Percentiles rank a stretch among this genome's conserved stretches.
These are phyloP conservation scores for Peniophora sp. DNA, from an alignment of 1,284 basidiomycete species.

Conservation along the genomic window DNA sequence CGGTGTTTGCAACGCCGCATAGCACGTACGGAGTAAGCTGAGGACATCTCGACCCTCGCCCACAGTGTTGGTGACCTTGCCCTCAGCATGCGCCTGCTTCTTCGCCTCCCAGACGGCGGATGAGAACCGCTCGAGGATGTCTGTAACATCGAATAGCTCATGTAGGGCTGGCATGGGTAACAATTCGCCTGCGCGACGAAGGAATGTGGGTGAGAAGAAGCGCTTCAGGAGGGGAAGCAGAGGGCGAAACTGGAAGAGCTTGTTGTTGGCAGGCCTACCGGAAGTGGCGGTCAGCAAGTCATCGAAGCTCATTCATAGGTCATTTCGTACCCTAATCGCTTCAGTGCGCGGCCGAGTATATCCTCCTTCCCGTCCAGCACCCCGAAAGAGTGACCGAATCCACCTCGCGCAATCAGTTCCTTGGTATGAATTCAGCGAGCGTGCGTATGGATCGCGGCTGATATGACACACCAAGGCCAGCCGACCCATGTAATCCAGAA, in stretches of 20 bases:
- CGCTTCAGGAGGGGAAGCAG: background rate
- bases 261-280: background rate
- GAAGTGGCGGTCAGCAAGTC: background rate
- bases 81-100: conserved; percentile 24
- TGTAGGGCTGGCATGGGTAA: conserved; percentile 24
- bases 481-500: conserved; percentile 25
- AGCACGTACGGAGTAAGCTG: conserved; percentile 32
- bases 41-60: conserved; percentile 37
- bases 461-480: conserved; percentile 21
- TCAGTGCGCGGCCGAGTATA: conserved; percentile 34
- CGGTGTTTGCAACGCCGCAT: conserved; percentile 1
- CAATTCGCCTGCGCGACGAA: background rate
- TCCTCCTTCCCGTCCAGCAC: conserved; percentile 35
- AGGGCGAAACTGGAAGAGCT: background rate
- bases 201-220: background rate
- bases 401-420: conserved; percentile 41
- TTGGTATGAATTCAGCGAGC: background rate
- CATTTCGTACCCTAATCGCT: conserved; percentile 34
- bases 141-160: conserved; percentile 34
- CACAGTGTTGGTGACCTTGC: conserved; percentile 24
- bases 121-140: conserved; percentile 40
- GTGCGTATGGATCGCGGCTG: no score
- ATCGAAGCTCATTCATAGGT: background rate
- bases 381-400: conserved; percentile 45
- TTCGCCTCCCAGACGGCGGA: conserved; percentile 27